These are phyloP conservation scores for Camellia granthamiana DNA, from an alignment of 148 eudicot genomes.

Conservation along the genomic window DNA sequence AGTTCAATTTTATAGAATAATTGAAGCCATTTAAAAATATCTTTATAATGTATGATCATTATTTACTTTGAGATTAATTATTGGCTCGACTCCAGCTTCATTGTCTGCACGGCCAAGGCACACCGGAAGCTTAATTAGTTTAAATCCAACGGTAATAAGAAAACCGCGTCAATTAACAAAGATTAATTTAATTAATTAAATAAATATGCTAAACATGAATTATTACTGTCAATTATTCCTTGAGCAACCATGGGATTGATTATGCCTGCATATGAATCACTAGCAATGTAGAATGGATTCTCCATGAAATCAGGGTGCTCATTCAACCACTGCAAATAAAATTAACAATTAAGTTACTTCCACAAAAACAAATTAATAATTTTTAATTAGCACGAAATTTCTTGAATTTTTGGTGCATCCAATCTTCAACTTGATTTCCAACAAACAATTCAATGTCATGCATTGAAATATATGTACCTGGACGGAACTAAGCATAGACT, in stretches of 20 bases:
- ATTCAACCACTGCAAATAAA: conserved; percentile 11
- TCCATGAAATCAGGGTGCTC: conserved; percentile 14
- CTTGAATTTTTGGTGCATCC: no score
- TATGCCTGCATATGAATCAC: conserved; percentile 23
- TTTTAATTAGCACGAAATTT: no score
- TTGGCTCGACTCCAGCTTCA: conserved; percentile 34
- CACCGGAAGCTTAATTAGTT: neutral
- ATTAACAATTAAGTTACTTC: neutral
- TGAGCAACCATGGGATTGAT: conserved; percentile 16
- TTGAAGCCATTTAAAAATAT: no score
- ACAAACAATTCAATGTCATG: neutral
- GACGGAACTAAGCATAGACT: no score
- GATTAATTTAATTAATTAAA: neutral
- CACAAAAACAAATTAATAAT: no score
- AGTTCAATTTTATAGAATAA: neutral
- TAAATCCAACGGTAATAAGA: neutral
- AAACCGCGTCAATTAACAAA: neutral
- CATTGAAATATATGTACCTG: no score
- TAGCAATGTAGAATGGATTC: conserved; percentile 8
- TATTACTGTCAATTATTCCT: conserved; percentile 12
- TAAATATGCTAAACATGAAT: neutral
- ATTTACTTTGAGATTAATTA: conserved; percentile 28
- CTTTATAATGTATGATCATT: neutral
- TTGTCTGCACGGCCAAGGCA: conserved; percentile 21
- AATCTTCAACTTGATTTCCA: no score